These are phyloP conservation scores for Deinandra increscens DNA, from an alignment of 129 eudicot species.

Conservation along the genomic window DNA sequence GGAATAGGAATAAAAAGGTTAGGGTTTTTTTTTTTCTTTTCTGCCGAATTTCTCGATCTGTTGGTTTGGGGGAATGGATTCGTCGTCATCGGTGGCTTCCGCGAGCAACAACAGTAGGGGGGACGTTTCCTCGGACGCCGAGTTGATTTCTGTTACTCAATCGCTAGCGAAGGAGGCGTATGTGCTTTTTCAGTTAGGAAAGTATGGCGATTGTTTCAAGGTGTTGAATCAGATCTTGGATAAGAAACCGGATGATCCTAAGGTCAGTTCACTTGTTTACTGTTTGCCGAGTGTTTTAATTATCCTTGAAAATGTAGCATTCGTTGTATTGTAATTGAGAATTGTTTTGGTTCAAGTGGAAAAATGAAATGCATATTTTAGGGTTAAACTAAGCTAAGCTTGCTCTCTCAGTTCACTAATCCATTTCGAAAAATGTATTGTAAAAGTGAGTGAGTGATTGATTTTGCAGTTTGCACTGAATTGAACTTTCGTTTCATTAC, in stretches of 20 bases:
- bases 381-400: background rate
- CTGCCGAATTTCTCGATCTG: slow-evolving; percentile 45
- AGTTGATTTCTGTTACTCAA: slow-evolving; percentile 49
- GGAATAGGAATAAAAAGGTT: slow-evolving; percentile 11
- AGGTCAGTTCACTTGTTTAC: slow-evolving; percentile 43
- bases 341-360: background rate
- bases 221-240: slow-evolving; percentile 68
- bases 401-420: background rate
- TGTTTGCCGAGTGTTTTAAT: background rate
- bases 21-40: slow-evolving; percentile 37
- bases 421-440: background rate
- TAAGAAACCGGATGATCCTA: slow-evolving; percentile 64
- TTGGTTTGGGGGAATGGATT: slow-evolving; percentile 47
- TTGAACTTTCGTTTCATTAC: background rate
- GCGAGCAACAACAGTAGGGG: too few species aligned
- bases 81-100: slow-evolving; percentile 31
- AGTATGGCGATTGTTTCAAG: slow-evolving; percentile 60
- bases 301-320: slow-evolving; percentile 7
- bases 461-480: slow-evolving; percentile 13
- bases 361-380: background rate
- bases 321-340: background rate
- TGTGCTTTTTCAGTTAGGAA: slow-evolving; percentile 65
- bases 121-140: slow-evolving; percentile 39
- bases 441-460: slow-evolving; percentile 11
- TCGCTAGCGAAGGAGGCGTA: slow-evolving; percentile 78